Conservation (phyloP, 345 rosid species). For the Eucalyptus erythrocorys region DNA sequence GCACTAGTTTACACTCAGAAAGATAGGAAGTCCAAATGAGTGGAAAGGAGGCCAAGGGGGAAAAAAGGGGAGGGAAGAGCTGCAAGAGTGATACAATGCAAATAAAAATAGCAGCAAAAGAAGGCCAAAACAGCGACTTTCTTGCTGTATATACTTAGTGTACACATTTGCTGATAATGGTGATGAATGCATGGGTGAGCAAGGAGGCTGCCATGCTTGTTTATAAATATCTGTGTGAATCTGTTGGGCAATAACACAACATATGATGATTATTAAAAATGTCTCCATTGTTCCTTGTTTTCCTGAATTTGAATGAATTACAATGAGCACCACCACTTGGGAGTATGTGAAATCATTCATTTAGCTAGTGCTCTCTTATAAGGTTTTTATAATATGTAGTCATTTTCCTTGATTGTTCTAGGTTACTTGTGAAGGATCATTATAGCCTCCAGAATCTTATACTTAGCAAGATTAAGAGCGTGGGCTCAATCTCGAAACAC, state of each 20-base stretch:
- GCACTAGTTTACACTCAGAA: too few relatives aligned
- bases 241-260: fast-evolving
- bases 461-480: neutral
- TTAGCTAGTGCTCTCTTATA: neutral
- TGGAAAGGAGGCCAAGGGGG: too few relatives aligned
- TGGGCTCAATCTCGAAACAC: neutral
- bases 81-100: too few relatives aligned
- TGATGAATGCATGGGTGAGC: neutral
- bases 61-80: too few relatives aligned
- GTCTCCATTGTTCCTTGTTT: neutral
- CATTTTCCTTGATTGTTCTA: neutral
- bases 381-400: neutral
- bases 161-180: neutral
- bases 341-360: neutral
- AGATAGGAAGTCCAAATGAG: too few relatives aligned
- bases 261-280: neutral
- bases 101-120: too few relatives aligned
- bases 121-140: too few relatives aligned
- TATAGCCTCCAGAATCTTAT: neutral
- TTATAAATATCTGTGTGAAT: neutral
- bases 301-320: neutral
- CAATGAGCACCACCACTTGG: neutral
- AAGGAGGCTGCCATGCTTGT: neutral
- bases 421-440: neutral
- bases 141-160: neutral